A percentile compares a stretch with the other conserved stretches of the same genome.
Conservation (phyloP, 768 basidiomycete genomes). For the Suillus luteus region DNA sequence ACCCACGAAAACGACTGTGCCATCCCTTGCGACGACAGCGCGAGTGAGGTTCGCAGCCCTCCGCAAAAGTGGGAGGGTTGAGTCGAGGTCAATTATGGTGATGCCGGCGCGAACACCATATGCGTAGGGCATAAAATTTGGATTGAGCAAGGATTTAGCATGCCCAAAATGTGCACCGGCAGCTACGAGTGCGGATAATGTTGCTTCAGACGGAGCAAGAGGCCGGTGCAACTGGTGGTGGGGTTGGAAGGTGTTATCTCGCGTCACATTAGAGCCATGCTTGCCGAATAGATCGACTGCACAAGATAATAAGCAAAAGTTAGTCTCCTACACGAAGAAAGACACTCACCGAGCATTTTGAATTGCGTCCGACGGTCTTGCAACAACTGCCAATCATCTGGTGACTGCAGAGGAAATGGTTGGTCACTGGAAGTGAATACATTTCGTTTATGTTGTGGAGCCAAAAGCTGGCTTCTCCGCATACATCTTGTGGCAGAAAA, state of each 20-base stretch:
- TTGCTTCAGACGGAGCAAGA: conserved; percentile 57
- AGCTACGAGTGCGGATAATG: conserved; percentile 88
- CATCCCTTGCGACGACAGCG: conserved; percentile 77
- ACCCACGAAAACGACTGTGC: conserved; percentile 88
- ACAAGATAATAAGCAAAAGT: conserved; percentile 17
- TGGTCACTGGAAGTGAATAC: conserved; percentile 7
- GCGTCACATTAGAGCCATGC: conserved; percentile 78
- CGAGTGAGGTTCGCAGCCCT: conserved; percentile 88
- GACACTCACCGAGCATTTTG: conserved; percentile 52
- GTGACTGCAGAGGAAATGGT: conserved; percentile 42
- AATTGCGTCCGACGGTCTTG: conserved; percentile 59
- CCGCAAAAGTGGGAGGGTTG: conserved; percentile 87
- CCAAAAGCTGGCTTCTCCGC: conserved; percentile 13
- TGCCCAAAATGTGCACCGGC: conserved; percentile 95
- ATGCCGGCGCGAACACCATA: conserved; percentile 90
- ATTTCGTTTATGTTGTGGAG: not conserved
- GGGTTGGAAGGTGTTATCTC: conserved; percentile 70
- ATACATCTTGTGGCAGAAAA: conserved; percentile 27
- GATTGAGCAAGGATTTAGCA: conserved; percentile 78
- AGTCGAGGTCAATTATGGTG: conserved; percentile 93
- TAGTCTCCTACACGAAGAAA: conserved; percentile 18
- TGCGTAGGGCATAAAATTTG: conserved; percentile 88
- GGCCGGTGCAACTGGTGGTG: conserved; percentile 71
- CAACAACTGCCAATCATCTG: conserved; percentile 65
- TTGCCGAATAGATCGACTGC: conserved; percentile 62